phyloP scores from a whole-genome alignment of 2,329 filamentous ascomycete genomes.

The Rutstroemia sp. region DNA sequence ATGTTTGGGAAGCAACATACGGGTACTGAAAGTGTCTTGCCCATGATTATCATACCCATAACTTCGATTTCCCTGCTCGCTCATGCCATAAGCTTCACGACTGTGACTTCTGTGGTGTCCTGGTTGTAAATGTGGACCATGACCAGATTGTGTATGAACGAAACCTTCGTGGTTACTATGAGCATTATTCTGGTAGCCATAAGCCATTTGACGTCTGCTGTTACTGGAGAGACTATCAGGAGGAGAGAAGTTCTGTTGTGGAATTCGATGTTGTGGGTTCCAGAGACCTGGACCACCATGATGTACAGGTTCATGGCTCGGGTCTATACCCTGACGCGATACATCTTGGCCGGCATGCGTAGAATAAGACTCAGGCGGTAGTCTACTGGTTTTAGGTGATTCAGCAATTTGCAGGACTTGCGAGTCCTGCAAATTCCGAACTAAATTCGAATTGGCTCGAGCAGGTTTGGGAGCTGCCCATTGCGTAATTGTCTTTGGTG shows the following conservation, averaged over 20 bases:
- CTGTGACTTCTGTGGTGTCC: neutral
- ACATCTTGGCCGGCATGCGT: slow-evolving; percentile 1
- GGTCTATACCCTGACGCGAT: slow-evolving; percentile 1
- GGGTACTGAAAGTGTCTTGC: slow-evolving; percentile 5
- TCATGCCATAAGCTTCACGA: slow-evolving; percentile 1
- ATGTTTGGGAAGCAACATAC: neutral
- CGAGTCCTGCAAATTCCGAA: slow-evolving; percentile 7
- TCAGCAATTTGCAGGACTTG: slow-evolving; percentile 1
- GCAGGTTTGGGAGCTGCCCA: slow-evolving; percentile 8
- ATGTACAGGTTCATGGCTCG: neutral
- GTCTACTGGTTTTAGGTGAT: neutral
- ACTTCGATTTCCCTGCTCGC: neutral
- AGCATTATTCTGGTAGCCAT: slow-evolving; percentile 1
- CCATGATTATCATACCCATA: slow-evolving; percentile 5
- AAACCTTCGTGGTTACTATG: neutral
- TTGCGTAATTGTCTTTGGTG: slow-evolving; percentile 5
- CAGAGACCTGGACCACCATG: neutral
- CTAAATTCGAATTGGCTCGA: slow-evolving; percentile 5
- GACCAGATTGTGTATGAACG: neutral
- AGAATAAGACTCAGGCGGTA: slow-evolving; percentile 3
- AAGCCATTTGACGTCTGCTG: slow-evolving; percentile 6
- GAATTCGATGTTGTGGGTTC: slow-evolving; percentile 2
- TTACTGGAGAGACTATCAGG: slow-evolving; percentile 8
- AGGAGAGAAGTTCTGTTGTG: slow-evolving; percentile 7
- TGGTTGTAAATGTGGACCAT: neutral